Conservation (phyloP, 495 filamentous ascomycete genomes). For the Podospora tetraspora region DNA sequence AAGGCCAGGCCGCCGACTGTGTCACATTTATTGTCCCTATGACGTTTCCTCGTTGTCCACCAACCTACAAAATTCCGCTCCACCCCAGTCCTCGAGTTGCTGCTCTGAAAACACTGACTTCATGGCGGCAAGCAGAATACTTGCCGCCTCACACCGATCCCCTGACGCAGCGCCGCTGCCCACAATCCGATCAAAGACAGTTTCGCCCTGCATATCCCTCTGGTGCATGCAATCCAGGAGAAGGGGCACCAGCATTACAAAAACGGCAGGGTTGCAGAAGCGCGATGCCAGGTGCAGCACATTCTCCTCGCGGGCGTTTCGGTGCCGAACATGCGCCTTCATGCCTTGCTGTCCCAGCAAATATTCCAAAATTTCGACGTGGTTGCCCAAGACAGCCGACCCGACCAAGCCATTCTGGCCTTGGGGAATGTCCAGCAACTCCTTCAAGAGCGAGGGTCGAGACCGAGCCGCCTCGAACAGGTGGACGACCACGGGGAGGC, state of each 20-base stretch:
- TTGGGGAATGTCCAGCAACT: not conserved
- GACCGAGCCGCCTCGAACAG: conserved; percentile 1
- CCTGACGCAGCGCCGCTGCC: not conserved
- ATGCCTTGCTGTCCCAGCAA: not conserved
- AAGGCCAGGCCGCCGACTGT: too few species aligned
- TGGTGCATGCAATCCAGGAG: not conserved
- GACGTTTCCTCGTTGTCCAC: too few species aligned
- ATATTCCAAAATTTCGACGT: not conserved
- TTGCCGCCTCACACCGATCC: too few species aligned
- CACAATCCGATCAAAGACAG: not conserved
- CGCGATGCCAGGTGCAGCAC: conserved; percentile 1
- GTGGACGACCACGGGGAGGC: not conserved
- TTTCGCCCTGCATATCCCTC: conserved; percentile 7
- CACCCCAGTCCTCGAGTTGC: too few species aligned
- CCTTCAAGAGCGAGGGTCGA: not conserved
- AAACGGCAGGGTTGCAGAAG: conserved; percentile 2
- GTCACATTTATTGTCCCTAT: too few species aligned
- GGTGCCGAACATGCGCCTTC: not conserved
- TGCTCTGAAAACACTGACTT: too few species aligned
- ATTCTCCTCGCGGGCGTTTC: not conserved
- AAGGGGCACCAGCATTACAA: not conserved
- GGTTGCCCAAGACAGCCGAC: not conserved
- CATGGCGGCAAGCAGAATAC: too few species aligned
- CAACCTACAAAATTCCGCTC: too few species aligned
- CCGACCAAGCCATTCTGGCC: not conserved